phyloP scores from a whole-genome alignment of 1,139 yeast genomes.

The Meyerozyma athensensis region DNA sequence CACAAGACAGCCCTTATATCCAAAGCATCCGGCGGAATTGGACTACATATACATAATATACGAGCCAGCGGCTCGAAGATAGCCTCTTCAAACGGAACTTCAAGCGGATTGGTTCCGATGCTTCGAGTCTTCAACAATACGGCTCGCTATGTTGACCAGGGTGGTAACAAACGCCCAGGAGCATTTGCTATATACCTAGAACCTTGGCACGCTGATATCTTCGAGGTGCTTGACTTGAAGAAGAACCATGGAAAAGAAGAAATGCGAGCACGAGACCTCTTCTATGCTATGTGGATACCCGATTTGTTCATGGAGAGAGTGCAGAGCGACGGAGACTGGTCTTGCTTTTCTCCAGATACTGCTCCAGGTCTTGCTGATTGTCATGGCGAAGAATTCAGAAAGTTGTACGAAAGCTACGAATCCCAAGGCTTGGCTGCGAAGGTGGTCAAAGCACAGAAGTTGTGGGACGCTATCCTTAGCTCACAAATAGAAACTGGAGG shows the following conservation, averaged over 20 bases:
- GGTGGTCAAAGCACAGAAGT: constrained; percentile 77
- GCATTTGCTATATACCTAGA: constrained; percentile 86
- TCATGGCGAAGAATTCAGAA: constrained; percentile 78
- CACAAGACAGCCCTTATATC: constrained; percentile 85
- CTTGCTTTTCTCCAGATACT: constrained; percentile 82
- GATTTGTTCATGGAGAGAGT: constrained; percentile 89
- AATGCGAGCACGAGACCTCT: constrained; percentile 82
- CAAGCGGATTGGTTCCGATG: constrained; percentile 88
- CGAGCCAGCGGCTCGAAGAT: constrained; percentile 83
- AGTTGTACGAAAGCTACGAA: constrained; percentile 68
- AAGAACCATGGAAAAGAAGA: constrained; percentile 92
- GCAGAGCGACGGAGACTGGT: constrained; percentile 74
- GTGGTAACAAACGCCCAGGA: constrained; percentile 93
- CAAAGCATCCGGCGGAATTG: constrained; percentile 90
- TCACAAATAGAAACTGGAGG: constrained; percentile 93
- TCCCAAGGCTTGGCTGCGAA: constrained; percentile 64
- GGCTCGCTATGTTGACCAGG: constrained; percentile 90
- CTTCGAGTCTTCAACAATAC: constrained; percentile 85
- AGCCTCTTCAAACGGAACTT: constrained; percentile 86
- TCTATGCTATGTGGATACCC: constrained; percentile 90
- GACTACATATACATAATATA: constrained; percentile 77
- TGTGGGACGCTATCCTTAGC: constrained; percentile 83
- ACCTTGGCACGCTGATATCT: constrained; percentile 89
- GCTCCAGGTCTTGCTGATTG: constrained; percentile 79
- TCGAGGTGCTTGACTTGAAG: constrained; percentile 78